Conservation (phyloP, 306 rosid species). For the Amphicarpaea edgeworthii region DNA sequence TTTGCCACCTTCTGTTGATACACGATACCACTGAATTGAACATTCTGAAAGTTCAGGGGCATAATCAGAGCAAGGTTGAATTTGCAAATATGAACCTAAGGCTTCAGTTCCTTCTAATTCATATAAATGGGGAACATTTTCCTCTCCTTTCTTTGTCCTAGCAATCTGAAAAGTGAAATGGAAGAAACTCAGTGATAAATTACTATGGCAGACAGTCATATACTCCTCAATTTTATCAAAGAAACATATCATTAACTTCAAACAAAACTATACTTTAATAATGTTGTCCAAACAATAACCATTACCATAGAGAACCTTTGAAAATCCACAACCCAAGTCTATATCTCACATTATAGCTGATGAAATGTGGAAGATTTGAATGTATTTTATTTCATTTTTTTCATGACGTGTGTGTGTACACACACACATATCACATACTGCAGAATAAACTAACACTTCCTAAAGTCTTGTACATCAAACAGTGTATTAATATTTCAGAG, state of each 20-base stretch:
- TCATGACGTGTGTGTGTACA: background rate
- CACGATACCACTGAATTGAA: constrained; percentile 84
- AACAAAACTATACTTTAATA: background rate
- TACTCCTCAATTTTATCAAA: constrained; percentile 5
- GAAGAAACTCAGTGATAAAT: constrained; percentile 30
- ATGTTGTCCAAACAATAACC: constrained; percentile 25
- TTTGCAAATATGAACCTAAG: constrained; percentile 81
- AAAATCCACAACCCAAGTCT: background rate
- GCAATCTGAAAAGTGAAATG: constrained; percentile 61
- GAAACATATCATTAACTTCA: constrained; percentile 21
- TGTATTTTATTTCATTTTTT: constrained; percentile 1
- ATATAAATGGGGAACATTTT: constrained; percentile 55
- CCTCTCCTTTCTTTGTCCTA: constrained; percentile 68
- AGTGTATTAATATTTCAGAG: background rate
- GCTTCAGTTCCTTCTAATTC: constrained; percentile 81
- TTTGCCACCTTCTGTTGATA: constrained; percentile 70
- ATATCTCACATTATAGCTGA: background rate
- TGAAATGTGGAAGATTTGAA: background rate
- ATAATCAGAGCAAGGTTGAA: constrained; percentile 69
- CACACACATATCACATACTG: background rate
- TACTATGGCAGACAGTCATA: background rate
- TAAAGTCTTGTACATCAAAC: background rate
- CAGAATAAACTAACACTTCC: constrained; percentile 19
- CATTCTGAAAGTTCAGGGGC: constrained; percentile 69
- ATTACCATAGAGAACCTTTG: constrained; percentile 5